phyloP scores from a whole-genome alignment of 164 flowering plant genomes.

The Euptelea pleiosperma region DNA sequence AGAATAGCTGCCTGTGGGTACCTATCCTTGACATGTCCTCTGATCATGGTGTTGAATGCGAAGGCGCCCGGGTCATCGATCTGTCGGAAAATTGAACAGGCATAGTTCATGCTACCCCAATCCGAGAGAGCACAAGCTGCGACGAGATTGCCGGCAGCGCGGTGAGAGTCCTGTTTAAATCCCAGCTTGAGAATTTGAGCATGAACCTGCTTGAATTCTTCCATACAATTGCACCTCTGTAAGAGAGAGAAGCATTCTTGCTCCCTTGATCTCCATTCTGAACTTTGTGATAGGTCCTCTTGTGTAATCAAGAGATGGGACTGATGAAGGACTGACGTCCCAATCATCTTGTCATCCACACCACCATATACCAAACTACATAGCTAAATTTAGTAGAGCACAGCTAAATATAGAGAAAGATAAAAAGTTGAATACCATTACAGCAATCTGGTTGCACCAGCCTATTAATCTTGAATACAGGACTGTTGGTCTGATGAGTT shows the following conservation, averaged over 20 bases:
- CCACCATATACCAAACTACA: conserved; percentile 19
- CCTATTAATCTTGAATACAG: no score
- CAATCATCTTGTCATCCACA: conserved; percentile 42
- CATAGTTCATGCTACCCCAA: conserved; percentile 88
- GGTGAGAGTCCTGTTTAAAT: conserved; percentile 31
- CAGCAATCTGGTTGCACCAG: no score
- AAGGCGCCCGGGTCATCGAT: conserved; percentile 59
- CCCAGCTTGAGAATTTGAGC: conserved; percentile 60
- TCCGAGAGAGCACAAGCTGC: conserved; percentile 58
- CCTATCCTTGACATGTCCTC: conserved; percentile 50
- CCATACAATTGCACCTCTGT: conserved; percentile 62
- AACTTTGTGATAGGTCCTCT: conserved; percentile 22
- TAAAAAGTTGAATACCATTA: background rate
- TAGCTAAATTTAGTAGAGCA: background rate
- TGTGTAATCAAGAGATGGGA: conserved; percentile 26
- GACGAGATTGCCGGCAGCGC: conserved; percentile 49
- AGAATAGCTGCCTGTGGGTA: conserved; percentile 39
- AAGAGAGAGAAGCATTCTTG: conserved; percentile 46
- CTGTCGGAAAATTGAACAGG: conserved; percentile 59
- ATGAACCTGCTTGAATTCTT: conserved; percentile 68
- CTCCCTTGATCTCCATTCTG: conserved; percentile 35
- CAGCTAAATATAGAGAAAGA: background rate
- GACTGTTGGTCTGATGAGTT: no score
- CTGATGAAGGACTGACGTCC: conserved; percentile 50
- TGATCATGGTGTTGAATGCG: conserved; percentile 64